Evolutionary conservation across 768 basidiomycete genomes (phyloP).

Genomic region (Amanita brunnescens): DNA sequence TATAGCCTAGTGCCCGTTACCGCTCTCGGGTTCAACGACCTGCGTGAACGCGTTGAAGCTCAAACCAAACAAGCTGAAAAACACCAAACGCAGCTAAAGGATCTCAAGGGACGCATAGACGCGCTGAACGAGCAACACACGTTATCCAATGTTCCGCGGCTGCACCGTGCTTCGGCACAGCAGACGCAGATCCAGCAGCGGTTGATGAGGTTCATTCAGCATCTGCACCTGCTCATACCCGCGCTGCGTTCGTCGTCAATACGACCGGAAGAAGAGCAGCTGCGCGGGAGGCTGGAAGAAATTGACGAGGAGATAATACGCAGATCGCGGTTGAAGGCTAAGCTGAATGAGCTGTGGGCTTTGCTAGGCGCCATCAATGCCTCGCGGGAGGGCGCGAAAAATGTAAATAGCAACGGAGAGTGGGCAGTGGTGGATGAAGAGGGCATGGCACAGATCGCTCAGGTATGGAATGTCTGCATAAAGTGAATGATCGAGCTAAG

Average conservation of each 20-base stretch:
- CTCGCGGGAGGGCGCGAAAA: constrained; percentile 39
- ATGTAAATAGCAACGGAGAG: constrained; percentile 36
- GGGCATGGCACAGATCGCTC: constrained; percentile 65
- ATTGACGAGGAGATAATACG: constrained; percentile 69
- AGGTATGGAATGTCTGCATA: constrained; percentile 34
- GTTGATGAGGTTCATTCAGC: constrained; percentile 60
- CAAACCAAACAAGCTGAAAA: constrained; percentile 57
- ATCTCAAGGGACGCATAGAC: constrained; percentile 57
- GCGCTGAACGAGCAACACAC: constrained; percentile 54
- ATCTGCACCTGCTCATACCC: constrained; percentile 74
- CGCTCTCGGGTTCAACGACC: constrained; percentile 74
- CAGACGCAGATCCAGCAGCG: constrained; percentile 69
- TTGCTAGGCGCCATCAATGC: constrained; percentile 67
- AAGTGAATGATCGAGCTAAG: constrained; percentile 4
- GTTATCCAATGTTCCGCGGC: constrained; percentile 58
- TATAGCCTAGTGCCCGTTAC: constrained; percentile 69
- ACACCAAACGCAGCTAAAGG: constrained; percentile 64
- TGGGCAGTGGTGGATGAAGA: constrained; percentile 89
- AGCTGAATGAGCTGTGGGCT: constrained; percentile 82
- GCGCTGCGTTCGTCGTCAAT: constrained; percentile 67
- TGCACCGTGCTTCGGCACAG: constrained; percentile 49
- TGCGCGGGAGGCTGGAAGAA: constrained; percentile 63
- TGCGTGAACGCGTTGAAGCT: constrained; percentile 70
- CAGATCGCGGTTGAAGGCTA: constrained; percentile 54
- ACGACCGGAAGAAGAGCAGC: constrained; percentile 69